Evolutionary conservation across 768 basidiomycete species (phyloP), one percentile per base, ranked within the genome.

Genomic region (Boletus rubescentipes): DNA sequence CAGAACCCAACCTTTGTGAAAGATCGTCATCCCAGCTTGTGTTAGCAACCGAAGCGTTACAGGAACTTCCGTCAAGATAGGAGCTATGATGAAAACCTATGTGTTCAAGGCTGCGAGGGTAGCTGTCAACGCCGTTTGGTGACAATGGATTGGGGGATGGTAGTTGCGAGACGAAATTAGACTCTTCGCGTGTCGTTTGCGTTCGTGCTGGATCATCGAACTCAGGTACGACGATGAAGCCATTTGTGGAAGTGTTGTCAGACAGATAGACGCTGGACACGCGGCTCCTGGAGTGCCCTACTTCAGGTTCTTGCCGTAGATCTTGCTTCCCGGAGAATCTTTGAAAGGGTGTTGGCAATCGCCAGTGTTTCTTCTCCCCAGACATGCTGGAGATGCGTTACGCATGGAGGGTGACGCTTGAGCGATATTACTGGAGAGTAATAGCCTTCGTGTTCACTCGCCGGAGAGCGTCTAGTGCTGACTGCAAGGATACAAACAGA

Each of bases 331-430:
- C 52, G 4, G 54, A 49, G 30, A 45, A 39, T 6, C 37, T 56
- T 55, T 59, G 61, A 51, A 72, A 70, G 43, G 59, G 63, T 31
- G 44, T 58, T 26, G 53, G 41, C 32, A 69, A 29, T 55, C 43
- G 51, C 68, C 62, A 67, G 29, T 46, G 44, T 56, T 56, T 68
- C 54, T 67, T 71, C 59, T 69, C 65, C 48, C 38, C 49, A 26
- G 60, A 51, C 69, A 68, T 69, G 32, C 42, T 39, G 21, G 49
- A 45, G 44, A 41, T 34, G 35, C 14, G 45, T 44, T 46, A 30
- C 18, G 43, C 65, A 63, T 60, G 51, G 46, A 55, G 34, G 23
- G 21, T 36, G 20, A 34, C 23, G 11, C 18, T 35, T 18, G 42
- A 40, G 16, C 30, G 36, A 30, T 49, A 36, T 51, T n/a, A 41